Conservation (phyloP, 768 basidiomycete genomes). For the Trametes meyenii region DNA sequence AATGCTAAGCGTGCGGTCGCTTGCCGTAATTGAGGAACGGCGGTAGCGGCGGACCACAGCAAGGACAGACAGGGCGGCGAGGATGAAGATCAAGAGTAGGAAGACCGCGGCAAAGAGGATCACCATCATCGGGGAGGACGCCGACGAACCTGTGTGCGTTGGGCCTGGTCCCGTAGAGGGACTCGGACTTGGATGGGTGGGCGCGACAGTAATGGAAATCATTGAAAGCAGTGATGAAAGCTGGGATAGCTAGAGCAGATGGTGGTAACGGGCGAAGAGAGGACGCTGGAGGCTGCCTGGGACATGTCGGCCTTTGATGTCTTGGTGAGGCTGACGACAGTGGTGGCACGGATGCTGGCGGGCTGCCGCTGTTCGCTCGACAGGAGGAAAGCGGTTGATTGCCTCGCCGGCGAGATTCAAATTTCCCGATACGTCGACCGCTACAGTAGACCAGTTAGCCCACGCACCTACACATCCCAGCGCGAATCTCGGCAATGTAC, state of each 20-base stretch:
- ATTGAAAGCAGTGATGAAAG: too few species aligned
- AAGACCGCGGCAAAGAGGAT: constrained; percentile 6
- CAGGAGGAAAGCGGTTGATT: not conserved
- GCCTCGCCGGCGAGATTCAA: constrained; percentile 50
- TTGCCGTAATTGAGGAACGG: not conserved
- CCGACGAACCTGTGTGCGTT: too few species aligned
- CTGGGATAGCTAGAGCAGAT: not conserved
- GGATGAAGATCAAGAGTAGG: constrained; percentile 2
- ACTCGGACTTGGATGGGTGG: too few species aligned
- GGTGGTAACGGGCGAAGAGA: not conserved
- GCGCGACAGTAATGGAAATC: too few species aligned
- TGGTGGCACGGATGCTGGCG: not conserved
- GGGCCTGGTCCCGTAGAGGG: too few species aligned
- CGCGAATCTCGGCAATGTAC: too few species aligned
- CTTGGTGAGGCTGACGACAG: not conserved
- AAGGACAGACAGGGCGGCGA: not conserved
- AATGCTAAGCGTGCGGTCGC: not conserved
- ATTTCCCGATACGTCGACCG: constrained; percentile 42
- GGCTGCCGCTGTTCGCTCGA: not conserved
- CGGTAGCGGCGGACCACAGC: not conserved
- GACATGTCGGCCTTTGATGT: not conserved
- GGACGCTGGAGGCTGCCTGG: not conserved
- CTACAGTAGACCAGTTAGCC: too few species aligned
- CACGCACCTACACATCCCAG: too few species aligned
- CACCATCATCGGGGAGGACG: not conserved